Conservation (phyloP, 352 stramenopile species). For the Blastocystis sp. region DNA sequence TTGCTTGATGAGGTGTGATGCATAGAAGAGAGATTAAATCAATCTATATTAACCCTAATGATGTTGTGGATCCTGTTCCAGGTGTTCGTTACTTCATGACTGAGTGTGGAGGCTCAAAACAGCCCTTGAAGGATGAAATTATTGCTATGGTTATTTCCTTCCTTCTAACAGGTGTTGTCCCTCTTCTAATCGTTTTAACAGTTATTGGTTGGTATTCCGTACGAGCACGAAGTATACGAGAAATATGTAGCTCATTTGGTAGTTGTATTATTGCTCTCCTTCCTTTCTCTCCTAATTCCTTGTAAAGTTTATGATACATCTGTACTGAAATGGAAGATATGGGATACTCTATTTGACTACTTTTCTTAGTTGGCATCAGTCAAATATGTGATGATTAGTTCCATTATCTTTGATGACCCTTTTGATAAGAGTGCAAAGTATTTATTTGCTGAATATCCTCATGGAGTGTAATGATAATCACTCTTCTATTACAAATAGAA, state of each 20-base stretch:
- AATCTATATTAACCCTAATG: not conserved
- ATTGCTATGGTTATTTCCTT: constrained; percentile 31
- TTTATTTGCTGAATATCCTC: constrained; percentile 50
- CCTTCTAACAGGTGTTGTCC: constrained; percentile 7
- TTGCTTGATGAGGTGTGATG: not conserved
- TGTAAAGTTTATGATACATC: constrained; percentile 45
- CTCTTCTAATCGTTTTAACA: constrained; percentile 4
- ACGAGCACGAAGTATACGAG: not conserved
- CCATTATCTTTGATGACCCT: constrained; percentile 49
- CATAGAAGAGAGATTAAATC: constrained; percentile 45
- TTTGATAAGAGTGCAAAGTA: constrained; percentile 25
- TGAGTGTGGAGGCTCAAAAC: constrained; percentile 42
- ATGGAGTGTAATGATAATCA: constrained; percentile 1
- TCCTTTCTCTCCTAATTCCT: constrained; percentile 39
- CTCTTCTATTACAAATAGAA: not conserved
- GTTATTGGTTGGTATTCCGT: constrained; percentile 61
- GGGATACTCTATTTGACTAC: constrained; percentile 49
- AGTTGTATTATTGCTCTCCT: constrained; percentile 34
- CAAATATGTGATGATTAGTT: not conserved
- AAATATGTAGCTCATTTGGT: not conserved
- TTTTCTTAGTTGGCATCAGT: constrained; percentile 22
- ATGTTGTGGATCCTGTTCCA: not conserved
- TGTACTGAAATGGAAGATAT: constrained; percentile 57
- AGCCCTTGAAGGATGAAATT: constrained; percentile 6
- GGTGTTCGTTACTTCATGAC: constrained; percentile 61